phyloP scores from a whole-genome alignment of 148 eudicot species.

The Rhododendron mucronatum region DNA sequence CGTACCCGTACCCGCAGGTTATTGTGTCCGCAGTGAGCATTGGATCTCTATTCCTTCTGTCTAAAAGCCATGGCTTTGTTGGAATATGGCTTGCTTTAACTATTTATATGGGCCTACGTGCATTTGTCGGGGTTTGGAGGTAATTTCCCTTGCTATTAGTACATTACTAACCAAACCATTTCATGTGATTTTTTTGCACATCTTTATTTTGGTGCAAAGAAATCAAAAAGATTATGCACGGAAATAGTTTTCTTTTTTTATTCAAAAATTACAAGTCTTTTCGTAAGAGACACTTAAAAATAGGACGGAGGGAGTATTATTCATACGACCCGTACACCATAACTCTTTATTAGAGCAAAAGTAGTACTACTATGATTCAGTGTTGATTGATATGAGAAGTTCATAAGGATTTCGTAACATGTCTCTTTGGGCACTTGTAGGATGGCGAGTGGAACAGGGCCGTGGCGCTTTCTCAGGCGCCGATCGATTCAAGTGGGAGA shows the following conservation, averaged over 20 bases:
- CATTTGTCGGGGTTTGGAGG: conserved; percentile 91
- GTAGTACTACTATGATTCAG: not conserved
- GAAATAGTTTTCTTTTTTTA: too few relatives aligned
- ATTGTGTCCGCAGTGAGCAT: conserved; percentile 65
- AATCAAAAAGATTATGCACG: too few relatives aligned
- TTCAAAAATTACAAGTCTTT: not conserved
- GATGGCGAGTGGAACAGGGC: conserved; percentile 92
- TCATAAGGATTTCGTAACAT: not conserved
- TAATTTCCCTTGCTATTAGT: conserved; percentile 16
- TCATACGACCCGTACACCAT: not conserved
- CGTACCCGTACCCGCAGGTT: conserved; percentile 37
- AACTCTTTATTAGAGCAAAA: not conserved
- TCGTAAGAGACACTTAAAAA: not conserved
- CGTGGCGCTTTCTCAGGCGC: conserved; percentile 71
- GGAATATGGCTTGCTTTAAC: conserved; percentile 91
- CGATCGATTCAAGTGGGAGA: not conserved
- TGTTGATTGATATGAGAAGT: not conserved
- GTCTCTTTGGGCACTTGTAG: conserved; percentile 27
- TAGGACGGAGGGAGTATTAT: not conserved
- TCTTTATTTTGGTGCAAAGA: not conserved
- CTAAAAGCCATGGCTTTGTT: conserved; percentile 56
- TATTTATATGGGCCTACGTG: conserved; percentile 77
- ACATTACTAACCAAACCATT: not conserved
- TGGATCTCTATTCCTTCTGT: conserved; percentile 51
- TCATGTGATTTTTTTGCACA: not conserved